phyloP scores from a whole-genome alignment of 176 grass and related monocot species.

The Typha latifolia region DNA sequence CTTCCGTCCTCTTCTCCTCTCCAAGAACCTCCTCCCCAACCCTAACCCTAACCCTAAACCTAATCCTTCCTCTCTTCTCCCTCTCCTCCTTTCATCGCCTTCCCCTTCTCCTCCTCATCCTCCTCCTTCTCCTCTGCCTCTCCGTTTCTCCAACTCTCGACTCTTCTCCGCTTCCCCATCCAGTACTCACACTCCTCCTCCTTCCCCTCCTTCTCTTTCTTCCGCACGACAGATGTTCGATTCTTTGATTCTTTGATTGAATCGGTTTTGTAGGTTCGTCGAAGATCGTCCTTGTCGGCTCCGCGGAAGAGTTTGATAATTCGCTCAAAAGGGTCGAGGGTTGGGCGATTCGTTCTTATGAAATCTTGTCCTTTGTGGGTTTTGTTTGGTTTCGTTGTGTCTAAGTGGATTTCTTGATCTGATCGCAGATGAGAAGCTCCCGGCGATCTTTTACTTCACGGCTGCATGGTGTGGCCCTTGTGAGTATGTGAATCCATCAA shows the following conservation, averaged over 20 bases:
- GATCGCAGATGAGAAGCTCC: conserved; percentile 34
- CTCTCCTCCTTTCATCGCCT: not conserved
- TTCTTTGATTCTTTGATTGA: not conserved
- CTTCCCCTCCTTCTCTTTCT: not conserved
- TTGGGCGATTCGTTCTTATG: conserved; percentile 2
- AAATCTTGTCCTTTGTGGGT: not conserved
- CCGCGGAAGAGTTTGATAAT: conserved; percentile 22
- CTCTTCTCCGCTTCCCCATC: conserved; percentile 24
- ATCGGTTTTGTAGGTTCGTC: conserved; percentile 15
- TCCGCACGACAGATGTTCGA: not conserved
- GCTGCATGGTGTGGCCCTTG: conserved; percentile 50
- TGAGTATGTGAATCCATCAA: conserved; percentile 16
- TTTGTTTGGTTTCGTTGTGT: not conserved
- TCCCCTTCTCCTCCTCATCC: not conserved
- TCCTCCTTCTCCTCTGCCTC: not conserved
- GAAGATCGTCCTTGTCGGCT: conserved; percentile 21
- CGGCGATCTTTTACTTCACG: conserved; percentile 55
- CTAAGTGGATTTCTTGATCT: not conserved
- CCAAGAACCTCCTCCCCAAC: not conserved
- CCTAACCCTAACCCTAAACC: conserved; percentile 4
- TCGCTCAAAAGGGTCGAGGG: conserved; percentile 40
- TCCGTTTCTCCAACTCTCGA: conserved; percentile 29
- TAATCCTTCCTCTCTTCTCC: not conserved
- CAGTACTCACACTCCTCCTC: conserved; percentile 3
- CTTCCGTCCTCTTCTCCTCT: conserved; percentile 22